These are phyloP conservation scores for Colletotrichum paranaense DNA, from an alignment of 2,329 filamentous ascomycete species.

Conservation along the genomic window DNA sequence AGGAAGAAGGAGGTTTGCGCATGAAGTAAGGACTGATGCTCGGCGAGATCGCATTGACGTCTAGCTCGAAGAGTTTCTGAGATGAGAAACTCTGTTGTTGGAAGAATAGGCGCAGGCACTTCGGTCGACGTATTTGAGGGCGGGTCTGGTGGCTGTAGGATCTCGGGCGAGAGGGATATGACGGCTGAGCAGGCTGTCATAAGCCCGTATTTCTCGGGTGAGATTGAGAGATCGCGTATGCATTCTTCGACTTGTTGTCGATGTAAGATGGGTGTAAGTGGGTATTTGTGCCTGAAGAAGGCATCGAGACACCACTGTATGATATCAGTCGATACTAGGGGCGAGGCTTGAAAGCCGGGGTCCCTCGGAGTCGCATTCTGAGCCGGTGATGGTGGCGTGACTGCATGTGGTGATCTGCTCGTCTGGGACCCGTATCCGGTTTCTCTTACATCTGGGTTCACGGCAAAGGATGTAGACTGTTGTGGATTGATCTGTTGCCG, in stretches of 20 bases:
- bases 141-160: background rate
- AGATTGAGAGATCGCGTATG: background rate
- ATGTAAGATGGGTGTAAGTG: constrained; percentile 46
- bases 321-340: constrained; percentile 29
- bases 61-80: constrained; percentile 37
- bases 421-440: background rate
- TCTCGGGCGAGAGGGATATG: background rate
- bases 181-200: background rate
- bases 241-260: constrained; percentile 35
- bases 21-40: constrained; percentile 41
- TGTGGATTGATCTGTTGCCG: background rate
- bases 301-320: constrained; percentile 43
- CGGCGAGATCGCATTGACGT: constrained; percentile 39
- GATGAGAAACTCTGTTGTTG: background rate
- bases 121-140: background rate
- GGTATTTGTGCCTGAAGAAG: constrained; percentile 48
- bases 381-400: background rate
- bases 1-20: constrained; percentile 48
- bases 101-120: background rate
- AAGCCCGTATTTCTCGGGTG: background rate
- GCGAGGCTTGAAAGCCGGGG: background rate
- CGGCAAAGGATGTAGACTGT: too few relatives aligned
- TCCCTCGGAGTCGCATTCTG: background rate
- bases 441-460: background rate
- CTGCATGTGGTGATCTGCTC: background rate